These are phyloP conservation scores for Xylaria bambusicola DNA, from an alignment of 495 filamentous ascomycete species.

Conservation along the genomic window DNA sequence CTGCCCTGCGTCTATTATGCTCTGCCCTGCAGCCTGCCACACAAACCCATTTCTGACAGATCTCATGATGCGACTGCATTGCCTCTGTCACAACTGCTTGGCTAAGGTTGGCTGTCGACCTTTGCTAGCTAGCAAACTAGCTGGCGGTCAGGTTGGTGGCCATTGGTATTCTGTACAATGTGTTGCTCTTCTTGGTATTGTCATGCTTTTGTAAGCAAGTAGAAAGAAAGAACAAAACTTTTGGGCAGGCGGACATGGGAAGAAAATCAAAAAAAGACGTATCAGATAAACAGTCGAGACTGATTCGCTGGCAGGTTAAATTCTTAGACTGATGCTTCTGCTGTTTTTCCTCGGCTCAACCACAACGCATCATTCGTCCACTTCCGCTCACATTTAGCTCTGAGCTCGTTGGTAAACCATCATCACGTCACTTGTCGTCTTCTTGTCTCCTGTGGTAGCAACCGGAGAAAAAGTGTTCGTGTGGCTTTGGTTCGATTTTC, in stretches of 20 bases:
- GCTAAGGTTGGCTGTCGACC: conserved; percentile 13
- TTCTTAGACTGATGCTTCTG: conserved; percentile 16
- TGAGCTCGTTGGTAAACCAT: conserved; percentile 1
- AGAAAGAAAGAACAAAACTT: background rate
- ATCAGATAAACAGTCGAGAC: conserved; percentile 9
- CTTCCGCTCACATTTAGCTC: background rate
- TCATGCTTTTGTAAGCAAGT: too few species aligned
- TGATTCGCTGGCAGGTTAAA: conserved; percentile 17
- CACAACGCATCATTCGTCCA: conserved; percentile 7
- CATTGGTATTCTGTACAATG: conserved; percentile 3
- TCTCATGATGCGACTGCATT: conserved; percentile 24
- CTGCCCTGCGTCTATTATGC: conserved; percentile 22
- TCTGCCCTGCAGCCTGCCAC: conserved; percentile 22
- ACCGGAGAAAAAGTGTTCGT: too few species aligned
- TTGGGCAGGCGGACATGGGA: conserved; percentile 8
- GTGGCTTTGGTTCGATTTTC: too few species aligned
- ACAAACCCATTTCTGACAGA: conserved; percentile 36
- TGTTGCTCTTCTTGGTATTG: background rate
- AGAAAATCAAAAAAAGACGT: conserved; percentile 4
- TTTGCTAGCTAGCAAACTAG: conserved; percentile 12
- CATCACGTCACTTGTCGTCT: too few species aligned
- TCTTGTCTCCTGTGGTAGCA: conserved; percentile 5
- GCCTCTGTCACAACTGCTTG: conserved; percentile 20
- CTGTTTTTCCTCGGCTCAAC: conserved; percentile 17
- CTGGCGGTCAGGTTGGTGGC: conserved; percentile 6